These are phyloP conservation scores for Suillus subalutaceus DNA, from an alignment of 768 basidiomycete genomes.

Conservation along the genomic window DNA sequence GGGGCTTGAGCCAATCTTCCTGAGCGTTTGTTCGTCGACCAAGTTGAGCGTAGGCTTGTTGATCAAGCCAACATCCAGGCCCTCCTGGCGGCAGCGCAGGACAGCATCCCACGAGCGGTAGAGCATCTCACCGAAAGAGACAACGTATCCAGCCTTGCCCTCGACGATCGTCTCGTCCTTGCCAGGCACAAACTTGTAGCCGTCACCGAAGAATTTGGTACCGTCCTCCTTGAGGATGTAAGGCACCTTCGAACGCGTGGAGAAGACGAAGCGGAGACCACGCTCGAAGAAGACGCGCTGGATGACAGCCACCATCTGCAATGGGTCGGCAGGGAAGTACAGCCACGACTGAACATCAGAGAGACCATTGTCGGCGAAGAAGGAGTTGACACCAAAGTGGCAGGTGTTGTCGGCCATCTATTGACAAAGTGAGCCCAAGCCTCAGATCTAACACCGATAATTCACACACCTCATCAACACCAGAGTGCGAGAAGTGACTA, in stretches of 20 bases:
- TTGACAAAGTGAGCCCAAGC: conserved; percentile 7
- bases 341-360: conserved; percentile 76
- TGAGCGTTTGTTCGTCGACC: conserved; percentile 78
- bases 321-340: conserved; percentile 87
- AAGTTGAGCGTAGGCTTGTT: conserved; percentile 86
- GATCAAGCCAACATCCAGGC: conserved; percentile 80
- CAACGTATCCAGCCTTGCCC: conserved; percentile 80
- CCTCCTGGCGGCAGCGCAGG: conserved; percentile 66
- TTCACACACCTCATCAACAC: conserved; percentile 59
- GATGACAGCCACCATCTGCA: conserved; percentile 80
- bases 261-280: conserved; percentile 85
- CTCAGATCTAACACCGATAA: not conserved
- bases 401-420: conserved; percentile 62
- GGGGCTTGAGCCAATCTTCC: conserved; percentile 69
- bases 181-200: conserved; percentile 80
- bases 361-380: conserved; percentile 89
- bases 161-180: conserved; percentile 83
- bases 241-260: conserved; percentile 87
- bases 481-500: conserved; percentile 88
- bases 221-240: conserved; percentile 82
- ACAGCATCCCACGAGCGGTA: conserved; percentile 87
- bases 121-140: conserved; percentile 86
- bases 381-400: conserved; percentile 78
- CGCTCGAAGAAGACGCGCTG: conserved; percentile 80
- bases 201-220: conserved; percentile 62